Base-by-base conservation (phyloP, 495 filamentous ascomycete species). In the Aspergillus coremiiformis region DNA sequence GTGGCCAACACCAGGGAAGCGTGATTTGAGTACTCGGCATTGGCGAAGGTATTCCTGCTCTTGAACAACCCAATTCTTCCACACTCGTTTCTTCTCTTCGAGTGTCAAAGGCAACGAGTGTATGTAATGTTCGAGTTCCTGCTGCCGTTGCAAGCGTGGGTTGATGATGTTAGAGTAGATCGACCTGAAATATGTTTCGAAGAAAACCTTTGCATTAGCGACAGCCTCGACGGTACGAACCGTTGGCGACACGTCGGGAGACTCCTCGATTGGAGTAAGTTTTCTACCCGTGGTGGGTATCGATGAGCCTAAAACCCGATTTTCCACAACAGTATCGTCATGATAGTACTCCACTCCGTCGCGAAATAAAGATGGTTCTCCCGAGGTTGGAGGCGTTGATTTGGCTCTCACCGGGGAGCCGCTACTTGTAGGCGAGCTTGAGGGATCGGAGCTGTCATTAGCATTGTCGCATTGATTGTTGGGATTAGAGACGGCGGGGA, bases 21-120 rank as follows among this genome's bases (percentile, higher is more conserved):
- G 79, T 7, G 78, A 76, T 57, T 88, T 89, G 59, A 92, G 65
- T 6, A 78, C 79, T 19, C 92, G 78, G 43, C 70, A 78, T 54
- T 90, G 79, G 11, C 92, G 85, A 19, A 95, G 76, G 69, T 94
- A 77, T 27, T 87, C 78, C 33, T 73, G 86, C 67, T 97, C 92
- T 15, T 80, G 74, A 15, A 64, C 63, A 17, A 69, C 67, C 77
- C 88, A 95, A 24, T 74, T 68, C 23, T 70, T 66, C n/a, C 81
- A 74, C 15, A 72, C 71, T 15, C 67, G 65, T 0, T 76, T 58
- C 33, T 79, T 75, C 55, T 90, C 80, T 15, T 80, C 78, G 5
- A 76, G 60, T 4, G 75, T 73, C 9, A 86, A 52, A 11, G 70
- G 67, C n/a, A 68, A 53, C 6, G 69, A 59, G 27, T 74, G 68